A percentile compares a stretch with the other conserved stretches of the same genome.
phyloP scores from a whole-genome alignment of 176 grass and related monocot genomes.

The Stipa capillata region DNA sequence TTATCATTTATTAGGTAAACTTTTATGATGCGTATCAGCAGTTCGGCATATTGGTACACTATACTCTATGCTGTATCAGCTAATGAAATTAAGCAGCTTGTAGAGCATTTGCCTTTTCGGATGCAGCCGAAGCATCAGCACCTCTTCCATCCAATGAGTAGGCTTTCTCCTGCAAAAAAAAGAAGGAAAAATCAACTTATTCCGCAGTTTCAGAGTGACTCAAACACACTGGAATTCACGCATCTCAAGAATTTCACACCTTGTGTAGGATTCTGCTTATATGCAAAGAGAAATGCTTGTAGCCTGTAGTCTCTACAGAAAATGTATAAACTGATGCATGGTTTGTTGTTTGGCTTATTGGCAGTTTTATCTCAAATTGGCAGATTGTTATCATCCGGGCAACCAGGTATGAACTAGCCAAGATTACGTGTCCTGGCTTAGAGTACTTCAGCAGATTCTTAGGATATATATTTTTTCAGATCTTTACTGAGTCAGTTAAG shows the following conservation, averaged over 20 bases:
- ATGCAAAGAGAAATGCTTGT: neutral
- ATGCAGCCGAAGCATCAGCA: slow-evolving; percentile 28
- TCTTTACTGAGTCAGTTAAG: neutral
- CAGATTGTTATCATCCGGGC: neutral
- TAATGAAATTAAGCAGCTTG: slow-evolving; percentile 20
- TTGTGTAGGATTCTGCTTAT: neutral
- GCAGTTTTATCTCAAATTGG: neutral
- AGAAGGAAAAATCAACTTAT: neutral
- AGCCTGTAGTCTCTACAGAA: neutral
- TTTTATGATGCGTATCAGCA: neutral
- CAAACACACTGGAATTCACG: neutral
- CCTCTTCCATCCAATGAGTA: slow-evolving; percentile 33
- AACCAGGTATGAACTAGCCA: neutral
- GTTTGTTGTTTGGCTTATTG: neutral
- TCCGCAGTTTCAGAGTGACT: neutral
- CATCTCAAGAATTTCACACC: neutral
- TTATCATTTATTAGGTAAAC: neutral
- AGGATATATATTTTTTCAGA: neutral
- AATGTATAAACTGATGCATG: neutral
- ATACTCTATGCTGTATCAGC: neutral
- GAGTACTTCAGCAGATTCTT: neutral
- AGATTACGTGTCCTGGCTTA: neutral
- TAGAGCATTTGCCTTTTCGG: slow-evolving; percentile 39
- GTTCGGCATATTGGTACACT: neutral
- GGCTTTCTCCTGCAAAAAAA: slow-evolving; percentile 37